A percentile compares a stretch with the other conserved stretches of the same genome.
phyloP scores from a whole-genome alignment of 805 yeast species.

The Saccharomyces cerevisiae region DNA sequence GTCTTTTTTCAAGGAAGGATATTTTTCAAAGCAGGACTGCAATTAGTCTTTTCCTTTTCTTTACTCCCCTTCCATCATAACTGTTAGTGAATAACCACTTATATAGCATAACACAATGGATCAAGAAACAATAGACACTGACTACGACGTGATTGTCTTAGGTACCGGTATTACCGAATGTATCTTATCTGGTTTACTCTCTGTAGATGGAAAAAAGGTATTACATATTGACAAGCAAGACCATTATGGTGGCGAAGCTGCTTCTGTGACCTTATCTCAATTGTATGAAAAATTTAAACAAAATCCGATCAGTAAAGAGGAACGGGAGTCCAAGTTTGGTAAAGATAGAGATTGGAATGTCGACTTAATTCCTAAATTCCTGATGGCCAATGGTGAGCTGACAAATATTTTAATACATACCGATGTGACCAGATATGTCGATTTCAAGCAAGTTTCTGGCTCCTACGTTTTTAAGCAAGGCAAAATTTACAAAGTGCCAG shows the following conservation, averaged over 20 bases:
- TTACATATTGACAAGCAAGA: conserved; percentile 93
- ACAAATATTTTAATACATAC: conserved; percentile 93
- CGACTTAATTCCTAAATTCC: conserved; percentile 90
- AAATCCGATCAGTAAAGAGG: conserved; percentile 51
- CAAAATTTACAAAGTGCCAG: conserved; percentile 87
- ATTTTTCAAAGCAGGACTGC: neutral
- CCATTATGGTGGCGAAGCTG: conserved; percentile 90
- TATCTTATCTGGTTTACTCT: conserved; percentile 82
- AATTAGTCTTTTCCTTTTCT: neutral
- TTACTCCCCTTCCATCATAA: neutral
- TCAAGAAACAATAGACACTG: conserved; percentile 67
- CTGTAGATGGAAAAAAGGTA: conserved; percentile 97
- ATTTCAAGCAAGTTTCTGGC: conserved; percentile 94
- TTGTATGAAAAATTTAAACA: conserved; percentile 84
- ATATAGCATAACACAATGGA: conserved; percentile 8
- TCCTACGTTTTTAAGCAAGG: conserved; percentile 85
- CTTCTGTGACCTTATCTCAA: conserved; percentile 64
- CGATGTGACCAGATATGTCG: conserved; percentile 90
- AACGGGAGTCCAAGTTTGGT: conserved; percentile 65
- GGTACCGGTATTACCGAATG: conserved; percentile 97
- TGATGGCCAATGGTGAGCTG: conserved; percentile 96
- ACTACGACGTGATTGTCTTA: conserved; percentile 91
- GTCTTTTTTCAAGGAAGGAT: neutral
- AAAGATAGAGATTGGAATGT: conserved; percentile 97
- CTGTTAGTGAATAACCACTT: neutral